Conservation (phyloP, 2,329 filamentous ascomycete species). For the Xylaria sp. region DNA sequence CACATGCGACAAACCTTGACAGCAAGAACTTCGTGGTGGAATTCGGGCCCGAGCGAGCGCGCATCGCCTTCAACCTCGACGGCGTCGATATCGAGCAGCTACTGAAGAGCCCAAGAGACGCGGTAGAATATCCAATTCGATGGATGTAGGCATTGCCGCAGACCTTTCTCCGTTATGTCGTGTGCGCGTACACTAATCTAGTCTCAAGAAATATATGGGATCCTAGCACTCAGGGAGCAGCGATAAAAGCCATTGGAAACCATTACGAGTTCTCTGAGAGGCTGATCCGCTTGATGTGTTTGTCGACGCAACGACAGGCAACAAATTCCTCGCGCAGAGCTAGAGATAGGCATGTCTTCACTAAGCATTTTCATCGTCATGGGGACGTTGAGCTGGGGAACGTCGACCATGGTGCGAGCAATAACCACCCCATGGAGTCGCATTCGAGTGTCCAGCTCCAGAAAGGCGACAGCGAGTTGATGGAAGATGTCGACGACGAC, state of each 20-base stretch:
- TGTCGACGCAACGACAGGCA: constrained; percentile 32
- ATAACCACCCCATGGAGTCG: constrained; percentile 24
- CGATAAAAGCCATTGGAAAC: constrained; percentile 64
- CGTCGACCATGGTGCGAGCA: constrained; percentile 9
- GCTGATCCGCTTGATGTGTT: constrained; percentile 68
- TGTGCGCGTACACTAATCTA: constrained; percentile 25
- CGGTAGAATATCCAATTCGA: constrained; percentile 62
- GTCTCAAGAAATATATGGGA: constrained; percentile 72
- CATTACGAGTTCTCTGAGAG: constrained; percentile 76
- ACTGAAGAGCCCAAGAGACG: constrained; percentile 48
- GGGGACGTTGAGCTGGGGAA: constrained; percentile 42
- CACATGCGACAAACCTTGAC: constrained; percentile 51
- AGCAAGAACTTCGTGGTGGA: constrained; percentile 72
- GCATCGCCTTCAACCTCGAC: constrained; percentile 65
- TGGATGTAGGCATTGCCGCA: constrained; percentile 70
- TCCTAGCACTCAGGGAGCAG: constrained; percentile 66
- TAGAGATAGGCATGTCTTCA: constrained; percentile 32
- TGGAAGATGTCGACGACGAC: constrained; percentile 32
- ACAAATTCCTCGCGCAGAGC: constrained; percentile 22
- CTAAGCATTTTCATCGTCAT: constrained; percentile 30
- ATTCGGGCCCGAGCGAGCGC: constrained; percentile 66
- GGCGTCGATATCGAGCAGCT: constrained; percentile 54
- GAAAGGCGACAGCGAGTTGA: constrained; percentile 22
- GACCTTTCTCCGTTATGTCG: neutral
- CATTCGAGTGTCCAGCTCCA: constrained; percentile 18